Evolutionary conservation across 306 rosid species (phyloP).

Genomic region (Dryas drummondii): DNA sequence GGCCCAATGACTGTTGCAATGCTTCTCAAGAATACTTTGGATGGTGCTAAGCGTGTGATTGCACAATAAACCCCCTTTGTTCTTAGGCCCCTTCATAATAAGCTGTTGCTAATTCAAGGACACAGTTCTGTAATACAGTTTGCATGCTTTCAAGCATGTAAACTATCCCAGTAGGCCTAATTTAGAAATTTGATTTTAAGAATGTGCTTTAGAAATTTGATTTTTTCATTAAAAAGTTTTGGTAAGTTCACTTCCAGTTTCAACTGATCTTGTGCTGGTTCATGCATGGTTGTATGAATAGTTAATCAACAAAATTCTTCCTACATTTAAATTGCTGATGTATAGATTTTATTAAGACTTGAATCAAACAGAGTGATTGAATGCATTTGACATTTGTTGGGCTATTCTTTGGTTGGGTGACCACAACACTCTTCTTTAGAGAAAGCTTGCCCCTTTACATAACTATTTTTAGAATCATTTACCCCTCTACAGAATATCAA

Average conservation of each 20-base stretch:
- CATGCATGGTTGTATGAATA: neutral
- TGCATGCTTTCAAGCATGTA: neutral
- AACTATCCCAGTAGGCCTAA: neutral
- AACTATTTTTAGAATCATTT: neutral
- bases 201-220: neutral
- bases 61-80: constrained; percentile 30
- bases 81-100: constrained; percentile 16
- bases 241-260: neutral
- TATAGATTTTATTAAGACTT: neutral
- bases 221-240: neutral
- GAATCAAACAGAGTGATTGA: neutral
- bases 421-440: neutral
- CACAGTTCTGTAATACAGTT: neutral
- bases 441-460: neutral
- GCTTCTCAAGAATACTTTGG: constrained; percentile 83
- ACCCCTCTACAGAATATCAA: neutral
- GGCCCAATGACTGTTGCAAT: constrained; percentile 93
- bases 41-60: constrained; percentile 68
- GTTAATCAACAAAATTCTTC: neutral
- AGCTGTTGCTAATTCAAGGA: neutral
- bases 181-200: neutral
- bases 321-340: too few relatives aligned
- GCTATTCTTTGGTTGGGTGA: too few relatives aligned
- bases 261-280: neutral
- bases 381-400: neutral